These are phyloP conservation scores for Carallia pectinifolia DNA, from an alignment of 345 rosid species.

Conservation along the genomic window DNA sequence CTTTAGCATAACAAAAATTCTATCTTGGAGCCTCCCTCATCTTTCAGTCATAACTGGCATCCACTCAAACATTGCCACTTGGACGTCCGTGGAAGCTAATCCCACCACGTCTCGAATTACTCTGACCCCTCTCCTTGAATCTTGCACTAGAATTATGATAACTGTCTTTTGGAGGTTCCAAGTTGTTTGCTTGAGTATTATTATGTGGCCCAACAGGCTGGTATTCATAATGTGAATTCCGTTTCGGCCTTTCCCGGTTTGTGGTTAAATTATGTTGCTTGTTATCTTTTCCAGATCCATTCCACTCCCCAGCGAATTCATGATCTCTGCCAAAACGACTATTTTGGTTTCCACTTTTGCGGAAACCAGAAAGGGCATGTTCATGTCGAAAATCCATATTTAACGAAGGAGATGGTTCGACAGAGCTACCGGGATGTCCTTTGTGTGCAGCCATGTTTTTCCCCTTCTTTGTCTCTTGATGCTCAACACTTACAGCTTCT, in stretches of 20 bases:
- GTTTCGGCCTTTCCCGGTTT: constrained; percentile 63
- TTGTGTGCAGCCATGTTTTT: constrained; percentile 36
- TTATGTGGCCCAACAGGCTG: constrained; percentile 55
- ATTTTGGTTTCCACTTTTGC: constrained; percentile 54
- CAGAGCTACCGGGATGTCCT: constrained; percentile 31
- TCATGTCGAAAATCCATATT: constrained; percentile 44
- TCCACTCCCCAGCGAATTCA: constrained; percentile 71
- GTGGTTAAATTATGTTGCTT: constrained; percentile 44
- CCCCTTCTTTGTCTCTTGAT: constrained; percentile 51
- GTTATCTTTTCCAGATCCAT: constrained; percentile 52
- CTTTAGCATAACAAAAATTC: constrained; percentile 9
- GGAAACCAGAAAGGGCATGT: constrained; percentile 46
- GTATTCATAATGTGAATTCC: constrained; percentile 65
- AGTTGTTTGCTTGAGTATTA: constrained; percentile 31
- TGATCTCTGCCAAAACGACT: constrained; percentile 51
- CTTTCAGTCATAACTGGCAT: constrained; percentile 40
- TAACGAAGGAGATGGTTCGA: constrained; percentile 26
- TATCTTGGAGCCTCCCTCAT: constrained; percentile 26
- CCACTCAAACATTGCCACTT: constrained; percentile 41
- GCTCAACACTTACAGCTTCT: constrained; percentile 32
- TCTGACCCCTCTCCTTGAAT: constrained; percentile 68
- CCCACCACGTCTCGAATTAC: constrained; percentile 58
- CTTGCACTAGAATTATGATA: constrained; percentile 48
- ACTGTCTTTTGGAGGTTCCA: constrained; percentile 52
- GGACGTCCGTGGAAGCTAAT: constrained; percentile 46